These are phyloP conservation scores for Chytriomyces sp. DNA, from an alignment of 192 early-diverging fungal species.

Conservation along the genomic window DNA sequence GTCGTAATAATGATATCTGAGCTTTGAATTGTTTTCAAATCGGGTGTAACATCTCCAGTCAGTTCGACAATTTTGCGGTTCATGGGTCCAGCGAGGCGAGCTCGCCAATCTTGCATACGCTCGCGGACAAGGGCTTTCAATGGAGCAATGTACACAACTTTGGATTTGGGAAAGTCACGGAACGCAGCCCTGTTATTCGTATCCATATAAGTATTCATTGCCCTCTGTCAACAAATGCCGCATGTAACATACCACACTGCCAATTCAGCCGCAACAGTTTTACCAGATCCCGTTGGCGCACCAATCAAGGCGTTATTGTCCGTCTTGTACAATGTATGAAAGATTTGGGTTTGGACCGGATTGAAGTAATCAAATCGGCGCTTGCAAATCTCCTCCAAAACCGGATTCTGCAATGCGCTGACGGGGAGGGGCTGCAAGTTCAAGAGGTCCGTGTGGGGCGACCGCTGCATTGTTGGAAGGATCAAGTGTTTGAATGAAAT, in stretches of 20 bases:
- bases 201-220: neutral
- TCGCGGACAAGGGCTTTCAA: conserved; percentile 97
- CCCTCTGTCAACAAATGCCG: neutral
- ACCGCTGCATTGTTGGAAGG: conserved; percentile 78
- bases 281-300: conserved; percentile 97
- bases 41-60: conserved; percentile 95
- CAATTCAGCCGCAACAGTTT: conserved; percentile 95
- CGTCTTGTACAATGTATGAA: conserved; percentile 93
- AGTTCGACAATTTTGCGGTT: conserved; percentile 87
- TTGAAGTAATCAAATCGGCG: conserved; percentile 95
- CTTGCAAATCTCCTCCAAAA: conserved; percentile 84
- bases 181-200: conserved; percentile 64
- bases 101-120: conserved; percentile 87
- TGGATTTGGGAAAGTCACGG: conserved; percentile 76
- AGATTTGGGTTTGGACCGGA: conserved; percentile 98
- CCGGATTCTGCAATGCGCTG: conserved; percentile 77
- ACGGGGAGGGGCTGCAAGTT: conserved; percentile 91
- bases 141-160: conserved; percentile 98
- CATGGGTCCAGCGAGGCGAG: conserved; percentile 72
- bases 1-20: conserved; percentile 99
- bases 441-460: conserved; percentile 90
- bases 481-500: conserved; percentile 93
- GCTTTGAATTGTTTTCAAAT: conserved; percentile 78
- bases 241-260: conserved; percentile 80
- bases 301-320: conserved; percentile 86